Base-by-base conservation (phyloP, 2,329 filamentous ascomycete species). In the Venturia aucupariae region DNA sequence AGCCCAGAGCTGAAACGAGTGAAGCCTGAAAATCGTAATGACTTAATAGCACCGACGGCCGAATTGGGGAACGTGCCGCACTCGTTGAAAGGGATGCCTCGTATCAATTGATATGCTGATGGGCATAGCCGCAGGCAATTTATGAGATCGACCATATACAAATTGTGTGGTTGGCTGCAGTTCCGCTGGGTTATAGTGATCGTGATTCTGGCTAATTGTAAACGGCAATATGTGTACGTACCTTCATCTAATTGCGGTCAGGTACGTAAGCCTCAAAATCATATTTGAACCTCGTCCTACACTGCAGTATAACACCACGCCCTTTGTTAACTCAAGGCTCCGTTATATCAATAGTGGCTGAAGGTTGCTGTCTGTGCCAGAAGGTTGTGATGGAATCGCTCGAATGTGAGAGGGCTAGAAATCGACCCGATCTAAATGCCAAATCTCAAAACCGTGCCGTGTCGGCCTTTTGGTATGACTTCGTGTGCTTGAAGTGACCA, bases 1-100 rank as follows among this genome's bases (percentile, higher is more conserved):
- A 57, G 51, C 51, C 51, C n/a, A 57, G 51, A 57, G 19, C 51
- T 30, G 51, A 57, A 57, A 57, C 51, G 51, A 35, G 27, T 22
- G 30, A 35, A 57, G 51, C 51, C 51, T 57, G 51, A 57, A 10
- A 17, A 57, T 51, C 4, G 35, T 19, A 35, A 55, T 32, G 6
- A 48, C 42, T 54, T 10, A 54, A 22, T 35, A 57, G 22, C 46
- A 51, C 46, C 22, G 46, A 13, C 27, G 19, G 51, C 51, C 4
- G 30, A 19, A 57, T 57, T 35, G 17, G n/a, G 13, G 13, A 35
- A 57, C 30, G 15, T n/a, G 27, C 30, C 27, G 19, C 15, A 35
- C 4, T 57, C 27, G 30, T 19, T n/a, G 19, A 3, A 11, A 0
- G 10, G 1, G 30, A 57, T n/a, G 3, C 19, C 51, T n/a, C n/a